Evolutionary conservation across 2,329 filamentous ascomycete species (phyloP).

Genomic region (Passalora sequoiae): DNA sequence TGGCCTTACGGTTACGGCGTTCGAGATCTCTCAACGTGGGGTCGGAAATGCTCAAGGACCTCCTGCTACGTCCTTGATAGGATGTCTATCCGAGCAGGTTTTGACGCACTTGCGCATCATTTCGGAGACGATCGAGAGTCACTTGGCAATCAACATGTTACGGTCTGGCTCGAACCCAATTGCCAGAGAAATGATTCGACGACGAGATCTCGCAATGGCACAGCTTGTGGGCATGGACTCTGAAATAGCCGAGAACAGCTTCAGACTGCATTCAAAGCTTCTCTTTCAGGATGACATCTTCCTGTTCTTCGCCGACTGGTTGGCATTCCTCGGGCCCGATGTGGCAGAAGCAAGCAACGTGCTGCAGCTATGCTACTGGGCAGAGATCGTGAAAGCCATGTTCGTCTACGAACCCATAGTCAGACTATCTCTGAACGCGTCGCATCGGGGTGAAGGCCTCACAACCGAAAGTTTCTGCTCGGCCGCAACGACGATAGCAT

Average conservation of each 20-base stretch:
- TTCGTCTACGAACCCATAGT: conserved; percentile 44
- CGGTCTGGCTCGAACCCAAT: conserved; percentile 47
- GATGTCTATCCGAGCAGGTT: conserved; percentile 76
- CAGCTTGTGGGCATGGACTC: conserved; percentile 28
- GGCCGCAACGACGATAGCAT: too few relatives aligned
- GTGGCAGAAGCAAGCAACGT: conserved; percentile 48
- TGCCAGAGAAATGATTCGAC: conserved; percentile 22
- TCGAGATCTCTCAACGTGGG: conserved; percentile 88
- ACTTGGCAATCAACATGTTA: conserved; percentile 70
- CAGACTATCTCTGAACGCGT: neutral
- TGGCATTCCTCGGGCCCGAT: conserved; percentile 27
- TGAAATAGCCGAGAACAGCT: conserved; percentile 15
- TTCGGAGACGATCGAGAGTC: conserved; percentile 81
- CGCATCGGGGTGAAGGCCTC: neutral
- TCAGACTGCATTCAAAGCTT: conserved; percentile 33
- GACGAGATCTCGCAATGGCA: conserved; percentile 27
- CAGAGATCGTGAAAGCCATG: conserved; percentile 81
- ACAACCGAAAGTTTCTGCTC: neutral
- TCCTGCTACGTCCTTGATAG: conserved; percentile 65
- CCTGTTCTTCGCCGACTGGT: conserved; percentile 68
- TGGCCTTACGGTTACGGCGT: conserved; percentile 78
- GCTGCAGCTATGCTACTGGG: conserved; percentile 79
- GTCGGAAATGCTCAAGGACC: conserved; percentile 61
- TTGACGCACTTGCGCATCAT: conserved; percentile 84
- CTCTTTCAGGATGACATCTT: conserved; percentile 68